These are phyloP conservation scores for Acer yangbiense DNA, from an alignment of 345 rosid genomes.

Conservation along the genomic window DNA sequence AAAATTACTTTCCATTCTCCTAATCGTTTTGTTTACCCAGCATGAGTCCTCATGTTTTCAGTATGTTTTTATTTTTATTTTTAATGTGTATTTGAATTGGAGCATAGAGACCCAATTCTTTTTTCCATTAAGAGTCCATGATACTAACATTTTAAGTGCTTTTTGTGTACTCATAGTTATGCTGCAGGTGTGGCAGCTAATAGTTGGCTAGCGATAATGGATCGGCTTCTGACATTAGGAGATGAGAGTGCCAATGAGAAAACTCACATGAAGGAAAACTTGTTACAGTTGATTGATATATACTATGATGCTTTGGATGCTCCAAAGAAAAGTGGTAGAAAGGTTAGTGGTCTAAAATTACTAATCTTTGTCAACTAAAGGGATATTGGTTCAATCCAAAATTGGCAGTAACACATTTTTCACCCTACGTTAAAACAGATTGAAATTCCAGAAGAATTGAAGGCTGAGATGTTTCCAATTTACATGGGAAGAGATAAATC, in stretches of 20 bases:
- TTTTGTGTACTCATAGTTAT: constrained; percentile 47
- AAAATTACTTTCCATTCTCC: not conserved
- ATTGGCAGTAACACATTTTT: not conserved
- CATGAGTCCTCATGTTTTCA: not conserved
- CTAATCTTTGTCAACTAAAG: not conserved
- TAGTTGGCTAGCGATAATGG: constrained; percentile 77
- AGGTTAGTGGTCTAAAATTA: constrained; percentile 34
- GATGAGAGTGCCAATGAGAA: constrained; percentile 43
- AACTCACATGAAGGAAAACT: constrained; percentile 36
- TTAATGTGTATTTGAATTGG: not conserved
- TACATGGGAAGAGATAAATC: constrained; percentile 48
- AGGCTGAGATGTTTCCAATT: constrained; percentile 53
- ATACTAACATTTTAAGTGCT: constrained; percentile 9
- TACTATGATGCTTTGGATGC: constrained; percentile 91
- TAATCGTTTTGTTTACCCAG: not conserved
- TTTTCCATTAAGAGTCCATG: not conserved
- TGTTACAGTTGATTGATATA: constrained; percentile 45
- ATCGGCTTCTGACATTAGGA: constrained; percentile 53
- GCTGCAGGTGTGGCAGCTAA: constrained; percentile 63
- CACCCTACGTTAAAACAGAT: constrained; percentile 33
- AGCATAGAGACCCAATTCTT: not conserved
- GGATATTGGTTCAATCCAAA: not conserved
- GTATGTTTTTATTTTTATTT: not conserved
- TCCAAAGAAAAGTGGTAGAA: constrained; percentile 51
- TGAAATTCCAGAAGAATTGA: constrained; percentile 47